Evolutionary conservation across 768 basidiomycete genomes (phyloP), one percentile per base, ranked within the genome.

Genomic region (Sarcomyxa edulis): DNA sequence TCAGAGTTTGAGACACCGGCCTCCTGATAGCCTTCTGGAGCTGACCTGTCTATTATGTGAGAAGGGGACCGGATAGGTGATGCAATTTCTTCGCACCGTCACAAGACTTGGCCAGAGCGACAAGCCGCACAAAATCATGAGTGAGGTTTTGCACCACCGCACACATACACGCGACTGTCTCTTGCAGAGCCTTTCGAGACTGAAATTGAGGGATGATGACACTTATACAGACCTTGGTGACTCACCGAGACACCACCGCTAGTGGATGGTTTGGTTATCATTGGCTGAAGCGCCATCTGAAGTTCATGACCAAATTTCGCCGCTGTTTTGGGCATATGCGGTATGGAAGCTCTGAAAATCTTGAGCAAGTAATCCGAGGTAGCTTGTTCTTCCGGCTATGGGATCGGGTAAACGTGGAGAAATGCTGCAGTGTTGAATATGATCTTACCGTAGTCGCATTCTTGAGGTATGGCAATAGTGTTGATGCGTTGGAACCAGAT

Each of bases 81-180:
- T 74, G 36, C 1, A 23, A 35, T 26, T 32, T 44, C n/a, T n/a
- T n/a, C n/a, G n/a, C n/a, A 87, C 91, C 69, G 50, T 92, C 87
- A 59, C 90, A 94, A 0, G 89, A 91, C 48, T 85, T 85, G 46
- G 97, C 55, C 4, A 97, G 69, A 23, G 78, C 81, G 18, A 92
- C 74, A 12, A 97, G 69, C 24, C 81, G 75, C 11, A 63, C 63
- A 49, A 83, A 95, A 48, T 97, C 92, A 43, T 89, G 86, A 0
- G 96, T 97, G 12, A 98, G 69, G 48, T 87, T 64, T 35, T 81
- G 80, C 1, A 94, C 83, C 1, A 87, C 85, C 0, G 78, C 75
- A 54, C 93, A 95, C 66, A 95, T 81, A 48, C 94, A 97, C 1
- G 90, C 90, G 10, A 98, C 86, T 9, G 81, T 79, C 59, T 97